Base-by-base conservation (phyloP, 345 rosid species). In the Nephelium lappaceum region DNA sequence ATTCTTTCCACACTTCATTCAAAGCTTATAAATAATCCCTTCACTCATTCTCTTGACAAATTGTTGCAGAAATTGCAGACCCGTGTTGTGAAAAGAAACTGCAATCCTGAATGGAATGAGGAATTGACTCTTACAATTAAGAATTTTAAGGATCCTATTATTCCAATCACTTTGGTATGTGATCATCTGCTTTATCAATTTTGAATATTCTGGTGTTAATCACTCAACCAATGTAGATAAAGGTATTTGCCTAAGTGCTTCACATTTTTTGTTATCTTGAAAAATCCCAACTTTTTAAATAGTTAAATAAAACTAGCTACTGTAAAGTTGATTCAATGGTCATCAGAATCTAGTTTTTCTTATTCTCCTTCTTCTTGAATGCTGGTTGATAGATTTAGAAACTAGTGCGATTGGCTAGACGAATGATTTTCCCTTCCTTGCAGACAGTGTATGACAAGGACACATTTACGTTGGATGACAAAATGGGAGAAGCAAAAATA, bases 51-150 rank as follows among this genome's bases (percentile, higher is more conserved):
- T 42, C 21, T 42, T 27, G n/a, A 7, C 71, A 39, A 67, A 73
- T 73, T 73, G 72, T 65, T 71, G 80, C 98, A 91, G 97, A 93
- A 78, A 62, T 63, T 91, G 84, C 91, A 91, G 86, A 87, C 92
- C 19, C 89, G 87, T 0, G 87, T 91, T 49, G 85, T 94, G 24
- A 87, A 87, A 45, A 84, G 84, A n/a, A 86, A 82, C 83, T 88
- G 95, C 81, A 93, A 96, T 80, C 99, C 99, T 0, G 90, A 82
- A 74, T 94, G 98, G 98, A 88, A 94, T 16, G 95, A 93, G 39
- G 97, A 93, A 57, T 72, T 91, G 67, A 93, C 97, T 27, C 91
- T 96, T 49, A 82, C 94, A 3, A 80, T 94, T 47, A 82, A n/a
- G n/a, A n/a, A n/a, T n/a, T n/a, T 94, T 47, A 82, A 64, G 25